Evolutionary conservation across 1,284 basidiomycete genomes (phyloP).

Genomic region (Malassezia psittaci): DNA sequence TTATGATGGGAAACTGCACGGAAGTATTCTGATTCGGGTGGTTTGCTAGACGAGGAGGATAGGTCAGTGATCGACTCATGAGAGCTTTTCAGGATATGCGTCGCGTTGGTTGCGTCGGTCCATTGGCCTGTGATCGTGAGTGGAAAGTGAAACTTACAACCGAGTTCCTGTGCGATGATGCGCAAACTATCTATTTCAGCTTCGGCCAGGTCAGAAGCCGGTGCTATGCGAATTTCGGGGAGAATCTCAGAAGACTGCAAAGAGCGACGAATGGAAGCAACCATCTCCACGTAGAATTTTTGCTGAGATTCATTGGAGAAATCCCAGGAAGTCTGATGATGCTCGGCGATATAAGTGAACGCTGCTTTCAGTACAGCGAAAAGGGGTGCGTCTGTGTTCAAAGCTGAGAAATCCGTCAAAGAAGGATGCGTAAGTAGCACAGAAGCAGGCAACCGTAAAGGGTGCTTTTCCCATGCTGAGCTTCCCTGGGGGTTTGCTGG

Average conservation of each 20-base stretch:
- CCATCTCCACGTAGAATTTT: slow-evolving; percentile 26
- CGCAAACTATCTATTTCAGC: slow-evolving; percentile 33
- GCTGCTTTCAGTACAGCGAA: slow-evolving; percentile 24
- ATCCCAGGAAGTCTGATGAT: slow-evolving; percentile 24
- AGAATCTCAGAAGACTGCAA: slow-evolving; percentile 25
- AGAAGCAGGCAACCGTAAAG: slow-evolving; percentile 33
- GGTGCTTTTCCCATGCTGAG: slow-evolving; percentile 24
- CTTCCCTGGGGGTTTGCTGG: slow-evolving; percentile 25
- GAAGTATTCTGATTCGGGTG: slow-evolving; percentile 35
- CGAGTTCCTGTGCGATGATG: slow-evolving; percentile 28
- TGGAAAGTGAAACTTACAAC: slow-evolving; percentile 17
- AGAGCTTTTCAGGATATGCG: slow-evolving; percentile 34
- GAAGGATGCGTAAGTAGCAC: slow-evolving; percentile 33
- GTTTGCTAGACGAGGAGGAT: slow-evolving; percentile 5
- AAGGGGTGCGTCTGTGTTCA: slow-evolving; percentile 25
- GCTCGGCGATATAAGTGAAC: slow-evolving; percentile 24
- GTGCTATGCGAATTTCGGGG: slow-evolving; percentile 24
- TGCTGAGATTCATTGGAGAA: slow-evolving; percentile 24
- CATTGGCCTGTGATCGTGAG: slow-evolving; percentile 21
- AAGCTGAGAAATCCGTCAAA: slow-evolving; percentile 20
- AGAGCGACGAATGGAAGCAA: slow-evolving; percentile 27
- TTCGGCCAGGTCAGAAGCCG: slow-evolving; percentile 28
- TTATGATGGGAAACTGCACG: slow-evolving; percentile 37
- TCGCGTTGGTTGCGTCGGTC: slow-evolving; percentile 25
- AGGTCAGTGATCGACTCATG: slow-evolving; percentile 20